Evolutionary conservation across 495 filamentous ascomycete genomes (phyloP).

Genomic region (Daldinia grandis): DNA sequence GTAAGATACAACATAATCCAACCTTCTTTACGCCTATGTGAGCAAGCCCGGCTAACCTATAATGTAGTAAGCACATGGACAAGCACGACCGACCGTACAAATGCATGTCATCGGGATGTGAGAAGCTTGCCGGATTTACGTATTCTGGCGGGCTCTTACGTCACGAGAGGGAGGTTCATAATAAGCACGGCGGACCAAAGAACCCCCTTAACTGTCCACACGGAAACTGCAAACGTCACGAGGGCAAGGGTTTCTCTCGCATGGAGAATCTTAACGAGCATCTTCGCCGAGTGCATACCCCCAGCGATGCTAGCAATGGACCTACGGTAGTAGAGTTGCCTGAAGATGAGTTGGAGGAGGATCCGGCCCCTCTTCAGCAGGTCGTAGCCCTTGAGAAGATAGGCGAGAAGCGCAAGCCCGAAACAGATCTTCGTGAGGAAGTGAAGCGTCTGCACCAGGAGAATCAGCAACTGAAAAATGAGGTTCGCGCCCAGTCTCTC

Average conservation of each 20-base stretch:
- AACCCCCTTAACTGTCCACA: constrained; percentile 81
- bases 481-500: constrained; percentile 26
- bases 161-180: constrained; percentile 91
- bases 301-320: constrained; percentile 38
- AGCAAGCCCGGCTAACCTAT: constrained; percentile 16
- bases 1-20: constrained; percentile 63
- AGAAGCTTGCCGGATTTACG: constrained; percentile 91
- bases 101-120: constrained; percentile 77
- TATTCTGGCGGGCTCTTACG: constrained; percentile 88
- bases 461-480: constrained; percentile 53
- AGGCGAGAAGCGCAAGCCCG: constrained; percentile 59
- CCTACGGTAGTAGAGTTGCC: constrained; percentile 38
- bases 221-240: constrained; percentile 79
- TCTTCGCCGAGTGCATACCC: constrained; percentile 76
- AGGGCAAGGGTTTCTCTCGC: constrained; percentile 80
- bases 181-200: constrained; percentile 82
- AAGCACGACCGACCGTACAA: constrained; percentile 94
- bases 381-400: not conserved
- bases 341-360: constrained; percentile 35
- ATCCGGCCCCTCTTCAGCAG: constrained; percentile 6
- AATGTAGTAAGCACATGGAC: constrained; percentile 89
- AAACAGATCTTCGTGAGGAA: constrained; percentile 62
- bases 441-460: constrained; percentile 57
- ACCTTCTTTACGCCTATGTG: not conserved
- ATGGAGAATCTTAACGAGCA: constrained; percentile 92